phyloP scores from a whole-genome alignment of 805 yeast genomes.

The Ogataea populi-albae region DNA sequence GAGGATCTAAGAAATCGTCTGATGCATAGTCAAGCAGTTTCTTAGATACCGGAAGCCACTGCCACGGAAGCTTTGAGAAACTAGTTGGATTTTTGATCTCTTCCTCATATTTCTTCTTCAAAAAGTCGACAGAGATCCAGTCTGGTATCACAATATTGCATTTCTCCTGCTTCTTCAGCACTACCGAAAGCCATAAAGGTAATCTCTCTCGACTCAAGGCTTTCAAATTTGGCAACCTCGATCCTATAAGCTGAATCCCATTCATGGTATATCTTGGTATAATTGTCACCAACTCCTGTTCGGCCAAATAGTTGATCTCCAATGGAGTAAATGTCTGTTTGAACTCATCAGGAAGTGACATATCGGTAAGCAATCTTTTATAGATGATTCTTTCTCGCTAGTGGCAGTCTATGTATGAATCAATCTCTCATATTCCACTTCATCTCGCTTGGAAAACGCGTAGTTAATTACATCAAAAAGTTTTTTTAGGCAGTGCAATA shows the following conservation, averaged over 20 bases:
- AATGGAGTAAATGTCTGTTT: conserved; percentile 63
- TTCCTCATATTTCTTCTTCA: conserved; percentile 59
- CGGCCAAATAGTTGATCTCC: conserved; percentile 83
- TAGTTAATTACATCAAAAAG: too few species aligned
- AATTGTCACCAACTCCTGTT: conserved; percentile 68
- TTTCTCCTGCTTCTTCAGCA: conserved; percentile 79
- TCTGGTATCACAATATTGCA: conserved; percentile 83
- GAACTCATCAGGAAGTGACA: conserved; percentile 62
- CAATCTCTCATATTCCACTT: too few species aligned
- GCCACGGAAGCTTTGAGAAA: conserved; percentile 76
- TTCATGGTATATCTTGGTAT: conserved; percentile 77
- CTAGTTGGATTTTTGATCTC: conserved; percentile 57
- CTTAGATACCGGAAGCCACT: conserved; percentile 83
- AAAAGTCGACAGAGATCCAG: conserved; percentile 64
- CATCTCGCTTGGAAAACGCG: too few species aligned
- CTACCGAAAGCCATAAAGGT: conserved; percentile 85
- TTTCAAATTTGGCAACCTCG: conserved; percentile 52
- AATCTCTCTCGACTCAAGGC: conserved; percentile 69
- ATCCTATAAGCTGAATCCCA: conserved; percentile 61
- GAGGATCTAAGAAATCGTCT: conserved; percentile 75
- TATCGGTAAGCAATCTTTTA: too few species aligned
- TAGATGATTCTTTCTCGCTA: too few species aligned
- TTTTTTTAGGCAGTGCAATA: too few species aligned
- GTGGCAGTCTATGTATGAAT: too few species aligned
- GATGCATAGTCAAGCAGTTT: conserved; percentile 62